These are phyloP conservation scores for Vitis riparia DNA, from an alignment of 164 flowering plant genomes.

Conservation along the genomic window DNA sequence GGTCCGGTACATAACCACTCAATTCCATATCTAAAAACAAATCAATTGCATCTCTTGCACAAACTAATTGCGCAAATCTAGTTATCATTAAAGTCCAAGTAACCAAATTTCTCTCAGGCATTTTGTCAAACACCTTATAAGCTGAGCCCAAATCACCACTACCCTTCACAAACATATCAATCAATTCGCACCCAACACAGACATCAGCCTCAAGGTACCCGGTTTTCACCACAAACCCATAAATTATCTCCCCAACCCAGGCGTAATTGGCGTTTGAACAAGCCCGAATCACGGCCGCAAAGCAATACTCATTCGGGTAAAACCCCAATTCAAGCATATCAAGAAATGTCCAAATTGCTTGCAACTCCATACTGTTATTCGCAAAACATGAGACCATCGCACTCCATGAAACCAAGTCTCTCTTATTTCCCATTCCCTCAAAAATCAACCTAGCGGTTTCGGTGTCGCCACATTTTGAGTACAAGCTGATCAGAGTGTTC, in stretches of 20 bases:
- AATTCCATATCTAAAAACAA: conserved; percentile 66
- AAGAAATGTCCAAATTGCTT: conserved; percentile 46
- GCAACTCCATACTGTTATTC: conserved; percentile 31
- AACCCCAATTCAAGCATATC: conserved; percentile 56
- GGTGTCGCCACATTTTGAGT: conserved; percentile 65
- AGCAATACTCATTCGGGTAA: conserved; percentile 72
- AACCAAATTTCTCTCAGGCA: conserved; percentile 69
- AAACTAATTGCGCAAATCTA: conserved; percentile 64
- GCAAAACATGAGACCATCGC: conserved; percentile 77
- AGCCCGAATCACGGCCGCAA: conserved; percentile 59
- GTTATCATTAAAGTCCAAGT: conserved; percentile 83
- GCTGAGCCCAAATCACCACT: conserved; percentile 52
- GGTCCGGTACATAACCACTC: conserved; percentile 53
- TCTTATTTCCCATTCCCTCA: conserved; percentile 37
- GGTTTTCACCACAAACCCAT: conserved; percentile 60
- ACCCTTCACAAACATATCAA: conserved; percentile 76
- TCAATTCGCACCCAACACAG: conserved; percentile 74
- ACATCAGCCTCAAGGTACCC: conserved; percentile 69
- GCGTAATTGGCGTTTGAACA: conserved; percentile 42
- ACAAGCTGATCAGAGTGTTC: conserved; percentile 70
- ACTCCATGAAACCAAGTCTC: conserved; percentile 81
- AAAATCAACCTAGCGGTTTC: conserved; percentile 44
- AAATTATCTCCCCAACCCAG: conserved; percentile 43
- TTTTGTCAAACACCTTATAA: conserved; percentile 59
- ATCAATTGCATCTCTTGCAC: conserved; percentile 39